A percentile compares a stretch with the other conserved stretches of the same genome.
These are phyloP conservation scores for Lodderomyces oxycetoniae DNA, from an alignment of 1,139 yeast species.

Conservation along the genomic window DNA sequence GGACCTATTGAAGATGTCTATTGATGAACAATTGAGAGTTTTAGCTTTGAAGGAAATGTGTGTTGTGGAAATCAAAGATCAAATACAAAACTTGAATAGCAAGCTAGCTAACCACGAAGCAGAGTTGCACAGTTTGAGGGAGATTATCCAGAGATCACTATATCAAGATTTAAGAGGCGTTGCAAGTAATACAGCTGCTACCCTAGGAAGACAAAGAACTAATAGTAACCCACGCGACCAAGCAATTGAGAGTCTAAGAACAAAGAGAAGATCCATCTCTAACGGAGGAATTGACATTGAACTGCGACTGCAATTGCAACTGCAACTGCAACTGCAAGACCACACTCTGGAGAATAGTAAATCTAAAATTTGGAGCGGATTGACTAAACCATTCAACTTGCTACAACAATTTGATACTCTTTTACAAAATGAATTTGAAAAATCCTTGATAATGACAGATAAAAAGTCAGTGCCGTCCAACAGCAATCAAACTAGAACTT, in stretches of 20 bases:
- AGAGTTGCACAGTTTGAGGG: conserved; percentile 44
- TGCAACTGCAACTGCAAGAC: conserved; percentile 4
- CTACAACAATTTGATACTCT: conserved; percentile 67
- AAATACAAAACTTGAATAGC: conserved; percentile 31
- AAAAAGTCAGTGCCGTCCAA: not conserved
- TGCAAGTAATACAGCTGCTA: conserved; percentile 5
- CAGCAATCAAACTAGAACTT: conserved; percentile 12
- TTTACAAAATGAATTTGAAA: conserved; percentile 63
- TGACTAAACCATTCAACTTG: conserved; percentile 53
- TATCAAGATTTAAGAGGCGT: conserved; percentile 27
- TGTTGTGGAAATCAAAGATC: conserved; percentile 52
- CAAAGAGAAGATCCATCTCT: conserved; percentile 16
- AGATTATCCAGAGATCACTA: conserved; percentile 36
- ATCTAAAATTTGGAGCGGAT: conserved; percentile 30
- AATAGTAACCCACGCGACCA: conserved; percentile 33
- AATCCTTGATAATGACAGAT: conserved; percentile 27
- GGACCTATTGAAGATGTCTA: conserved; percentile 29
- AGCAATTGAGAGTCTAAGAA: conserved; percentile 30
- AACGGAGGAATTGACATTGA: conserved; percentile 9
- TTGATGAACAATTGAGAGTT: conserved; percentile 53
- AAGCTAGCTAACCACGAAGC: conserved; percentile 38
- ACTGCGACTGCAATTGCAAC: conserved; percentile 3
- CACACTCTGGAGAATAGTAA: not conserved
- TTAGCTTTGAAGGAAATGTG: conserved; percentile 62
- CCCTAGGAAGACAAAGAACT: conserved; percentile 17